Conservation (phyloP, 768 basidiomycete genomes). For the Gymnopilus junonius region DNA sequence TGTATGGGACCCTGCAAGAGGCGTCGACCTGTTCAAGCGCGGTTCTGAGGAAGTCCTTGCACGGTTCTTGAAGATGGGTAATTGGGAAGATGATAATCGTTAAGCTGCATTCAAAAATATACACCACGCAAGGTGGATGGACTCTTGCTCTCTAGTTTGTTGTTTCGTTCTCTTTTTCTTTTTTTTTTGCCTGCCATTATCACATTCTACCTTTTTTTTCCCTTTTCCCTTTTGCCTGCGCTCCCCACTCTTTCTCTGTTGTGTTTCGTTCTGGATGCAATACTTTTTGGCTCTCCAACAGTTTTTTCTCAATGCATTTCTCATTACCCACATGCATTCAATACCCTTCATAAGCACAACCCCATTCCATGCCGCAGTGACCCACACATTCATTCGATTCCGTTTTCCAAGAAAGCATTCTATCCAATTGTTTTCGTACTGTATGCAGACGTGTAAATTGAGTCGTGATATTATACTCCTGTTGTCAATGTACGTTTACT, state of each 20-base stretch:
- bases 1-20: conserved; percentile 86
- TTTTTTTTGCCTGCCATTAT: conserved; percentile 9
- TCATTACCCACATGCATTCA: conserved; percentile 5
- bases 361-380: conserved; percentile 1
- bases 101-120: conserved; percentile 15
- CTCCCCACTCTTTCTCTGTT: not conserved
- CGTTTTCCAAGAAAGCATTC: not conserved
- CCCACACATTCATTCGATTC: conserved; percentile 6
- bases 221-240: conserved; percentile 3
- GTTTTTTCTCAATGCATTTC: not conserved
- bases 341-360: conserved; percentile 8
- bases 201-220: conserved; percentile 1
- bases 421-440: not conserved
- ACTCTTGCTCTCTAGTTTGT: not conserved
- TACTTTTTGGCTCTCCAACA: not conserved
- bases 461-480: not conserved
- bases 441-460: not conserved
- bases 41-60: conserved; percentile 88
- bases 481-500: conserved; percentile 4
- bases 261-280: not conserved
- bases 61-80: conserved; percentile 79
- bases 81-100: conserved; percentile 61
- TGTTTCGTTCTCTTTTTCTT: not conserved
- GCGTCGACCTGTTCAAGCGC: conserved; percentile 84
- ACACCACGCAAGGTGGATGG: not conserved